Base-by-base conservation (phyloP, 345 rosid species). In the Brassica cretica region DNA sequence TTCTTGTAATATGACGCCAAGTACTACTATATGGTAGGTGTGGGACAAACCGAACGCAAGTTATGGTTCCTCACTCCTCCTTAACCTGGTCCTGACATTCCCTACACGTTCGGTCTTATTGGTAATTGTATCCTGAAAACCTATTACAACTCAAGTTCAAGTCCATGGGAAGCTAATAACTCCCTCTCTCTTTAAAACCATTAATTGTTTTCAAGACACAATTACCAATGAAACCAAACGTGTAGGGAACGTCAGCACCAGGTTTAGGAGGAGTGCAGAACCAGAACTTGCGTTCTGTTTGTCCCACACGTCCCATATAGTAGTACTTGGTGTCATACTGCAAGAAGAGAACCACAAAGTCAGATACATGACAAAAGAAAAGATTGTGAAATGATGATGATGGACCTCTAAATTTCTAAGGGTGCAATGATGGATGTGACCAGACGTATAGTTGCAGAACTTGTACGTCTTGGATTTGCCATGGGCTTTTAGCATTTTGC, bases 351-450 rank as follows among this genome's bases (percentile, higher is more conserved):
- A 21, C 24, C 64, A 44, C 10, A 78, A 66, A 39, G 21, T 72
- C 15, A 78, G 63, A 60, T 72, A 72, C 56, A 30, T 10, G 60
- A 56, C 10, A 60, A 16, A 7, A 49, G 10, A 39, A 60, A 41
- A 49, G 12, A 46, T 18, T 56, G 65, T 15, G 39, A 27, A 7
- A 6, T 41, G 35, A 46, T 53, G 21, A 46, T 53, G 21, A 76
- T 55, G 68, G 0, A 92, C 98, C 98, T 88, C 79, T 41, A 94
- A 77, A 58, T 88, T 77, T 85, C 81, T 83, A 71, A 92, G 82
- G 70, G 80, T 74, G 81, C 92, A 89, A 79, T 94, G 98, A 75
- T 94, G 97, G 79, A 94, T 94, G 64, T 83, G 88, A 71, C 95
- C 95, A 67, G 98, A 94, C 68, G 86, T 84, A 80, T 92, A 92